Evolutionary conservation across 768 basidiomycete species (phyloP).

Genomic region (Crepidotus variabilis): DNA sequence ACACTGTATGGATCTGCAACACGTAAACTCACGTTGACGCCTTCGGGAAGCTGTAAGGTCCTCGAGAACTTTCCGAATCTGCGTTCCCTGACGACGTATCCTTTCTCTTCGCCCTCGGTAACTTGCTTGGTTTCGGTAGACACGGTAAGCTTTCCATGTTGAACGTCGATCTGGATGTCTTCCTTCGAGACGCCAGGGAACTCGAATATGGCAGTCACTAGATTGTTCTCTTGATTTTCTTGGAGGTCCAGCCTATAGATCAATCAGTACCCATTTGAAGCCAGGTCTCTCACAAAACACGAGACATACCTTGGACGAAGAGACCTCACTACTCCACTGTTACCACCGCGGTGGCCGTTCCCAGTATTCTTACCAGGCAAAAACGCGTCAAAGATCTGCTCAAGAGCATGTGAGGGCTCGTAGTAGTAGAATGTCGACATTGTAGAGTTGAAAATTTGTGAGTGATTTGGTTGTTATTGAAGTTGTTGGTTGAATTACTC

Average conservation of each 20-base stretch:
- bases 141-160: slow-evolving; percentile 44
- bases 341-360: too few species aligned
- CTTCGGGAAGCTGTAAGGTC: slow-evolving; percentile 45
- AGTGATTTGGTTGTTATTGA: too few species aligned
- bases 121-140: slow-evolving; percentile 41
- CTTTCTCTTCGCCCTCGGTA: slow-evolving; percentile 29
- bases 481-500: too few species aligned
- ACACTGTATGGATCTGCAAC: too few species aligned
- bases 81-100: slow-evolving; percentile 46
- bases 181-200: slow-evolving; percentile 54
- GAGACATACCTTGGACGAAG: too few species aligned
- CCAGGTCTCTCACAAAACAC: too few species aligned
- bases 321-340: too few species aligned
- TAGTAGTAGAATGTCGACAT: too few species aligned
- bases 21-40: slow-evolving; percentile 38
- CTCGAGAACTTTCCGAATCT: slow-evolving; percentile 40
- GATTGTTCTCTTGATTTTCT: slow-evolving; percentile 40
- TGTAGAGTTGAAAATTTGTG: too few species aligned
- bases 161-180: slow-evolving; percentile 48
- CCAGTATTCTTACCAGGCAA: too few species aligned
- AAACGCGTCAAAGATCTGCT: too few species aligned
- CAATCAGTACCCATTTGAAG: neutral
- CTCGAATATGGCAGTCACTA: slow-evolving; percentile 53
- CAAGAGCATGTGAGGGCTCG: too few species aligned
- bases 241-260: slow-evolving; percentile 48